Percentiles rank a stretch among this genome's conserved stretches.
Conservation (phyloP, 2,329 filamentous ascomycete genomes). For the Hymenoscyphus albidus region DNA sequence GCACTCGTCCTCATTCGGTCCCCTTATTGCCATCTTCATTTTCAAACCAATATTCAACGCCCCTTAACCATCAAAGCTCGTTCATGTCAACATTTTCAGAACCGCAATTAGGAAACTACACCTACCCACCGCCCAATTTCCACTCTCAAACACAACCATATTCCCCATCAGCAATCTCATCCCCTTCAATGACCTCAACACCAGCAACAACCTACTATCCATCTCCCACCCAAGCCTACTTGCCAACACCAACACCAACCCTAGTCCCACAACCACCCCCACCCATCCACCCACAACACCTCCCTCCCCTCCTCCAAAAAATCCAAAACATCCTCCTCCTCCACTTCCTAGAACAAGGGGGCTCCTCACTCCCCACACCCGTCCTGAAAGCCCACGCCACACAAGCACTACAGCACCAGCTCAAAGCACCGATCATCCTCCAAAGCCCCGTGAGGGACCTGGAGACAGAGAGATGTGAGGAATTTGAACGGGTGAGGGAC, state of each 20-base stretch:
- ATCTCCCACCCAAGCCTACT: neutral
- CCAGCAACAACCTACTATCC: neutral
- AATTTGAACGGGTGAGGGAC: conserved; percentile 5
- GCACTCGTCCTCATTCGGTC: neutral
- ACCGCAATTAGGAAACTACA: neutral
- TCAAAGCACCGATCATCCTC: conserved; percentile 2
- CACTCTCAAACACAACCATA: neutral
- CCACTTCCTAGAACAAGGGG: conserved; percentile 7
- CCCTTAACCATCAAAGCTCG: neutral
- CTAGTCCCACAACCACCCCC: neutral
- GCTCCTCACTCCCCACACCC: neutral
- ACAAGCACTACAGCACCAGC: neutral
- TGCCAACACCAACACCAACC: neutral
- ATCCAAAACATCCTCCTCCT: conserved; percentile 7
- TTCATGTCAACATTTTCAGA: neutral
- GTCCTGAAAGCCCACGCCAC: neutral
- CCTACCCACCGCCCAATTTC: neutral
- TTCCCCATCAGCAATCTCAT: neutral
- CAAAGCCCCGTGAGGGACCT: neutral
- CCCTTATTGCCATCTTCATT: neutral
- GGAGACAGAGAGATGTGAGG: conserved; percentile 1
- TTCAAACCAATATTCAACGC: neutral
- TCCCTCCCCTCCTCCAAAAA: neutral
- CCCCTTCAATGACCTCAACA: neutral
- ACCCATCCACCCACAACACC: conserved; percentile 2